Evolutionary conservation across 495 filamentous ascomycete genomes (phyloP).

Genomic region (Penicillium angulare): DNA sequence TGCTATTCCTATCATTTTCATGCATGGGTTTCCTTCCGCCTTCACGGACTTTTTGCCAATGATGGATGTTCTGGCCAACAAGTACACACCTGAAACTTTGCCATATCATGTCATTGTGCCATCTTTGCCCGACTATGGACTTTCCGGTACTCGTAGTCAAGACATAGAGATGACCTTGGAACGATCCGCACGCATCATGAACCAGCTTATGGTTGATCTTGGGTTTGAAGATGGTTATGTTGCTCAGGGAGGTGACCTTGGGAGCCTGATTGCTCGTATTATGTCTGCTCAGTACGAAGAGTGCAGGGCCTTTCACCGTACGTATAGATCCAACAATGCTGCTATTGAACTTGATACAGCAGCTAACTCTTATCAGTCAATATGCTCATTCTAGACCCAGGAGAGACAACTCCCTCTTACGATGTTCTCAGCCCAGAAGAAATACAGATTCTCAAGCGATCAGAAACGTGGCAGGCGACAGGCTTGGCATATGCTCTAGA

Average conservation of each 20-base stretch:
- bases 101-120: conserved; percentile 61
- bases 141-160: conserved; percentile 39
- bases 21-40: conserved; percentile 52
- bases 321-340: background rate
- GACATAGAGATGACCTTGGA: conserved; percentile 36
- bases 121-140: conserved; percentile 53
- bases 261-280: conserved; percentile 40
- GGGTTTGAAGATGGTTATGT: conserved; percentile 55
- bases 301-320: conserved; percentile 30
- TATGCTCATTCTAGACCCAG: conserved; percentile 10
- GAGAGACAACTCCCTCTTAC: conserved; percentile 1
- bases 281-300: conserved; percentile 26
- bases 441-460: conserved; percentile 4
- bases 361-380: conserved; percentile 10
- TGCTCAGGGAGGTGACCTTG: conserved; percentile 60
- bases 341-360: background rate
- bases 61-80: conserved; percentile 34
- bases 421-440: background rate
- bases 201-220: conserved; percentile 53
- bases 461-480: conserved; percentile 16
- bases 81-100: conserved; percentile 48
- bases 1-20: conserved; percentile 53
- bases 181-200: conserved; percentile 41
- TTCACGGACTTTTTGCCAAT: conserved; percentile 28
- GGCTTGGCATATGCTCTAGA: conserved; percentile 43